A percentile compares a stretch with the other conserved stretches of the same genome.
Evolutionary conservation across 2,329 filamentous ascomycete species (phyloP).

Genomic region (Monosporascus sp.): DNA sequence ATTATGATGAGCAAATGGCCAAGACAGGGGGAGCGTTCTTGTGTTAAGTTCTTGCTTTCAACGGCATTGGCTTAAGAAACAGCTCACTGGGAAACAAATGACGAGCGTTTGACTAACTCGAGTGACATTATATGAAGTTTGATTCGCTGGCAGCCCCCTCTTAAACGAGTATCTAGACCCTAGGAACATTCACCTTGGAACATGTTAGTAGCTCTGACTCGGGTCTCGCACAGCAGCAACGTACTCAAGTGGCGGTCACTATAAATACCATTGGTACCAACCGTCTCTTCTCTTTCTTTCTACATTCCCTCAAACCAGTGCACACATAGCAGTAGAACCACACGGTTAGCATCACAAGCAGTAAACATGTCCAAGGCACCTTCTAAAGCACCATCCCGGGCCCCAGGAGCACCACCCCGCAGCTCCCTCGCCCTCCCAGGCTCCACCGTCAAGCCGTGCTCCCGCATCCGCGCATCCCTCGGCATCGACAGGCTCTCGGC

Average conservation of each 20-base stretch:
- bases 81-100: too few relatives aligned
- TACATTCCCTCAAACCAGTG: too few relatives aligned
- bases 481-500: background rate
- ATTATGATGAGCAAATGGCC: slow-evolving; percentile 48
- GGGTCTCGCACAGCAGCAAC: slow-evolving; percentile 6
- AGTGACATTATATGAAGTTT: too few relatives aligned
- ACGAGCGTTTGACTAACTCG: too few relatives aligned
- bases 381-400: background rate
- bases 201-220: slow-evolving; percentile 1
- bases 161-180: too few relatives aligned
- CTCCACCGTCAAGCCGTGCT: background rate
- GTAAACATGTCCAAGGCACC: background rate
- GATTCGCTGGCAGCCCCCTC: too few relatives aligned
- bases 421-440: background rate
- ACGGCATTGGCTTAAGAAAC: too few relatives aligned
- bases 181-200: too few relatives aligned
- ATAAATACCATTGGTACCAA: too few relatives aligned
- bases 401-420: background rate
- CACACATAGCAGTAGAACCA: too few relatives aligned
- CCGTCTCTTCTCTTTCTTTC: too few relatives aligned
- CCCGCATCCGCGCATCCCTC: background rate
- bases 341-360: background rate
- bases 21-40: slow-evolving; percentile 47
- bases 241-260: background rate
- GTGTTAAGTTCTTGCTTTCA: background rate